Percentiles rank a stretch among this genome's conserved stretches.
Evolutionary conservation across 1,284 basidiomycete species (phyloP).

Genomic region (Ceratobasidium sp.): DNA sequence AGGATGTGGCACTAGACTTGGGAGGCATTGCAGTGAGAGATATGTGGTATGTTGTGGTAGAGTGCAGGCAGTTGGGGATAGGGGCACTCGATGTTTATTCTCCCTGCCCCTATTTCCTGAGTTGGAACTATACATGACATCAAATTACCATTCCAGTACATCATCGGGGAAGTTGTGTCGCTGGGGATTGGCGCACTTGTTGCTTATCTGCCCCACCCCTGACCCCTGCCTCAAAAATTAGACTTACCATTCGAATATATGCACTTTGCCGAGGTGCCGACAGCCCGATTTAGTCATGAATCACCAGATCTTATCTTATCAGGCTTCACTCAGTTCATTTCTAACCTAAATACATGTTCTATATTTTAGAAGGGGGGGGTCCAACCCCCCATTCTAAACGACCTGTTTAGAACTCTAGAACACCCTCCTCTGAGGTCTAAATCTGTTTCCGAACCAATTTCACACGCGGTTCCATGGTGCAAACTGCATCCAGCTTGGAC

Average conservation of each 20-base stretch:
- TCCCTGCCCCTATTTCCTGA: background rate
- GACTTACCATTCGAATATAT: background rate
- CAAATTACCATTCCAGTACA: no score
- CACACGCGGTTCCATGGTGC: no score
- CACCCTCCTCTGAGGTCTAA: background rate
- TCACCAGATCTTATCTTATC: background rate
- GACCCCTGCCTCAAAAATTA: no score
- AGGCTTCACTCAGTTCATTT: background rate
- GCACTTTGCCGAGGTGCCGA: background rate
- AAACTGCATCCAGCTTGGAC: no score
- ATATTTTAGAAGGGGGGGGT: conserved; percentile 7
- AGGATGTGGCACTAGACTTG: background rate
- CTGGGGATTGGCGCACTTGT: no score
- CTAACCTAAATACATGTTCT: background rate
- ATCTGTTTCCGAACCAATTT: background rate
- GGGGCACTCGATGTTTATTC: background rate
- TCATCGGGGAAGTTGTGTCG: no score
- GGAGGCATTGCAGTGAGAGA: background rate
- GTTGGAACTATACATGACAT: background rate
- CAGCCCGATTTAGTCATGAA: background rate
- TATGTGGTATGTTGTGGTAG: background rate
- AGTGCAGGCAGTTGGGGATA: background rate
- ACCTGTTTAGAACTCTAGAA: background rate
- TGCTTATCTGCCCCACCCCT: no score
- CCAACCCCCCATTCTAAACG: conserved; percentile 2